These are phyloP conservation scores for Podaxis sp. DNA, from an alignment of 768 basidiomycete species.

Conservation along the genomic window DNA sequence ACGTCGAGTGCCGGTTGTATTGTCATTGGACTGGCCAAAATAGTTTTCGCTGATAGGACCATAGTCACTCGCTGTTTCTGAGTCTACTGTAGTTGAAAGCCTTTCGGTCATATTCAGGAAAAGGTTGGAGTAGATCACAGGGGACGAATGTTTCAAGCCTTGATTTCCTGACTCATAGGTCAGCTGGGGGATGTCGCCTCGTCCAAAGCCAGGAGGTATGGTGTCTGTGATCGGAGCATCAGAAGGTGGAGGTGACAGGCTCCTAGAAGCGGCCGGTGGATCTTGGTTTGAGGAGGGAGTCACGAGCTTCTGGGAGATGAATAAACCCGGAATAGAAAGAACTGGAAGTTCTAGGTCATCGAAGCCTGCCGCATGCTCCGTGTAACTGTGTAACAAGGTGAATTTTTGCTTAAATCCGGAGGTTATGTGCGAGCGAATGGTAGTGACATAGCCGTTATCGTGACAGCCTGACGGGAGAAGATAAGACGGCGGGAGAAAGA, in stretches of 20 bases:
- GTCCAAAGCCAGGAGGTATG: neutral
- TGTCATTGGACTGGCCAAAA: slow-evolving; percentile 19
- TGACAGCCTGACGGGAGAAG: slow-evolving; percentile 52
- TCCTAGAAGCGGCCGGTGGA: slow-evolving; percentile 7
- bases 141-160: neutral
- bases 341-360: slow-evolving; percentile 54
- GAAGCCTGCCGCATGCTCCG: slow-evolving; percentile 60
- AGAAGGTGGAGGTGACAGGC: slow-evolving; percentile 6
- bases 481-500: slow-evolving; percentile 7
- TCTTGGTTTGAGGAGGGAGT: slow-evolving; percentile 11
- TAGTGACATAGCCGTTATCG: slow-evolving; percentile 69
- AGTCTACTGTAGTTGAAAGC: neutral
- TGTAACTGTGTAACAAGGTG: slow-evolving; percentile 62
- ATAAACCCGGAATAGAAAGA: slow-evolving; percentile 56
- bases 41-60: neutral
- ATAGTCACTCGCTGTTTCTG: slow-evolving; percentile 5
- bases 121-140: neutral
- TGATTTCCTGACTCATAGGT: neutral
- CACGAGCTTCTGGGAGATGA: slow-evolving; percentile 56
- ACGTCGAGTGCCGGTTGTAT: slow-evolving; percentile 32
- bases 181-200: neutral
- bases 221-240: slow-evolving; percentile 15
- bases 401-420: slow-evolving; percentile 65
- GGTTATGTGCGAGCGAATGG: slow-evolving; percentile 62
- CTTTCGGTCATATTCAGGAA: neutral